phyloP scores from a whole-genome alignment of 352 stramenopile genomes.

The Phytopythium oedochilum region DNA sequence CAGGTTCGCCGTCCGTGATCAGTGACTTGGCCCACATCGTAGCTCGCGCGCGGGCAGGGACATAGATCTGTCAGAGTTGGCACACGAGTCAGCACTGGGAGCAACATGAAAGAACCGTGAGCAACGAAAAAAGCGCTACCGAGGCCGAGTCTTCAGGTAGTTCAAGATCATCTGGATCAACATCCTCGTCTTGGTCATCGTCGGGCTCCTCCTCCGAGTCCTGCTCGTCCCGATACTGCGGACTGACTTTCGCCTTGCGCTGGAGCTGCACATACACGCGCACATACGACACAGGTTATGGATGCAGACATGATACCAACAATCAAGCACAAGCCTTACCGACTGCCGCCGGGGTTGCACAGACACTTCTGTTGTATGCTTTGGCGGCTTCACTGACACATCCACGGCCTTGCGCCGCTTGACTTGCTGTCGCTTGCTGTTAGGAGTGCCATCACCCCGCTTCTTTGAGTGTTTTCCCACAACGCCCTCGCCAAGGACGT shows the following conservation, averaged over 20 bases:
- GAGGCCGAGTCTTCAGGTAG: not conserved
- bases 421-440: not conserved
- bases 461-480: not conserved
- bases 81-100: not conserved
- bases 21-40: constrained; percentile 74
- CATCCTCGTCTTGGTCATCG: constrained; percentile 2
- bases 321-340: not conserved
- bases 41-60: constrained; percentile 62
- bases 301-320: not conserved
- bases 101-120: not conserved
- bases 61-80: constrained; percentile 32
- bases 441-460: not conserved
- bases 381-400: not conserved
- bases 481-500: constrained; percentile 1
- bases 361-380: not conserved
- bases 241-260: constrained; percentile 40
- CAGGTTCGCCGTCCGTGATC: constrained; percentile 26
- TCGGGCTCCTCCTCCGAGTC: constrained; percentile 34
- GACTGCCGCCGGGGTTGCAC: constrained; percentile 13
- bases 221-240: constrained; percentile 35
- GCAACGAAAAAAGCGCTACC: not conserved
- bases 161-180: constrained; percentile 1
- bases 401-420: constrained; percentile 12
- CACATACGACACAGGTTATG: no score
- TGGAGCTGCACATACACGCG: constrained; percentile 20